Evolutionary conservation across 2,329 filamentous ascomycete genomes (phyloP), one percentile per base, ranked within the genome.

Genomic region (Lasiodiplodia gonubiensis): DNA sequence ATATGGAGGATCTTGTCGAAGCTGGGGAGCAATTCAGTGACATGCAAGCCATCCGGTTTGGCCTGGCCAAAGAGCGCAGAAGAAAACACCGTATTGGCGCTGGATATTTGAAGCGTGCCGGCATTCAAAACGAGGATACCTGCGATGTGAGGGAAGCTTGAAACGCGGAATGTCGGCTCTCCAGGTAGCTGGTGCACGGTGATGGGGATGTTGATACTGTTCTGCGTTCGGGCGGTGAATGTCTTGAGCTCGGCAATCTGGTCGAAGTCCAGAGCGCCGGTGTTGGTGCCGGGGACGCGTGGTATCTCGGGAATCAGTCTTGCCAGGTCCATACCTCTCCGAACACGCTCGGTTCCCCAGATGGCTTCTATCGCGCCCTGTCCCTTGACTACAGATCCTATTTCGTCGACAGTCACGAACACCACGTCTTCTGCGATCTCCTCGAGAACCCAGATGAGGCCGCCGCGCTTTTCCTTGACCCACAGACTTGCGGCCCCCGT

Each of bases 401-500:
- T 89, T 67, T 93, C 90, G 75, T 96, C 92, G 23, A 97, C 85
- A 12, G 84, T 86, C 52, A 99, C 80, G 69, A 88, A 87, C 4
- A 92, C 93, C 48, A 95, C 90, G 76, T 99, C 94, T 79, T 99
- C 95, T 66, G 94, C 92, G 69, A 99, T 98, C 80, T 99, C 95
- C 78, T 99, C 95, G 2, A 99, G 81, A 10, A 99, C 95, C 95
- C 95, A 99, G 69, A 99, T 98, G 68, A 99, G 81, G 11, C 94
- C 94, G 64, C 93, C 89, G 59, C 90, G 88, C 80, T 99, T 99
- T 79, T 99, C 95, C 82, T 99, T 99, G 3, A 99, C 95, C 95
- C 95, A 99, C 48, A 99, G 82, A 79, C 94, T 98, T 46, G 95
- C 95, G 68, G 95, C 94, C 2, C 95, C 95, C 4, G 90, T 94